Conservation (phyloP, 495 filamentous ascomycete genomes). For the Penicillium robsamsonii region DNA sequence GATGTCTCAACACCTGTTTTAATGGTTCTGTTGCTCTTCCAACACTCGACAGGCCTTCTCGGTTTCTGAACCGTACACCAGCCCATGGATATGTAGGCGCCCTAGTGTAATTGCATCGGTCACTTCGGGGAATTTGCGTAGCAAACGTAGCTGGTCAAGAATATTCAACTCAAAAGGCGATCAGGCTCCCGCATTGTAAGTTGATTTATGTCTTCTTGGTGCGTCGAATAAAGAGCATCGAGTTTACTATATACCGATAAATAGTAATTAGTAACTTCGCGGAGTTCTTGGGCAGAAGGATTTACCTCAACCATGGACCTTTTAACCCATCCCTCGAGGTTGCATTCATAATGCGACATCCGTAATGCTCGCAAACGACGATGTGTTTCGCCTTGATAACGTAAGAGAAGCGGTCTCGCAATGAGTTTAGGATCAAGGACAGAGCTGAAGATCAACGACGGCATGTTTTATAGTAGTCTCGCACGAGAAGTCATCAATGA, state of each 20-base stretch:
- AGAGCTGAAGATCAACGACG: slow-evolving; percentile 34
- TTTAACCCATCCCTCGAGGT: slow-evolving; percentile 19
- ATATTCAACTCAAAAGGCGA: slow-evolving; percentile 22
- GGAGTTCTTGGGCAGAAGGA: background rate
- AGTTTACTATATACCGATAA: slow-evolving; percentile 11
- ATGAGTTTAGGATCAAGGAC: background rate
- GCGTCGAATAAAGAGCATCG: slow-evolving; percentile 14
- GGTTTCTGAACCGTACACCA: slow-evolving; percentile 22
- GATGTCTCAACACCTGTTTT: background rate
- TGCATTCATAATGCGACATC: slow-evolving; percentile 38
- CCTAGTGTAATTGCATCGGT: slow-evolving; percentile 13
- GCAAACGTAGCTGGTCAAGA: slow-evolving; percentile 21
- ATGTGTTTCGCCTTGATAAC: slow-evolving; percentile 40
- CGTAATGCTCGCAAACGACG: slow-evolving; percentile 46
- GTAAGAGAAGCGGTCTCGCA: slow-evolving; percentile 5
- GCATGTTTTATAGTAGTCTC: slow-evolving; percentile 36
- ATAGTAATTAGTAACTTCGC: background rate
- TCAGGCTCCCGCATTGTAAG: slow-evolving; percentile 16
- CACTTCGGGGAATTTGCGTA: slow-evolving; percentile 20
- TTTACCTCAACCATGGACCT: slow-evolving; percentile 25
- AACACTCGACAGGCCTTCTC: slow-evolving; percentile 10
- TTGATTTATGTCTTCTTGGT: slow-evolving; percentile 16
- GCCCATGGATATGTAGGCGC: slow-evolving; percentile 20
- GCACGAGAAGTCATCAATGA: slow-evolving; percentile 35
- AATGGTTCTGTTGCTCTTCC: background rate